phyloP scores from a whole-genome alignment of 305 asterid genomes.

The Lippia alba region DNA sequence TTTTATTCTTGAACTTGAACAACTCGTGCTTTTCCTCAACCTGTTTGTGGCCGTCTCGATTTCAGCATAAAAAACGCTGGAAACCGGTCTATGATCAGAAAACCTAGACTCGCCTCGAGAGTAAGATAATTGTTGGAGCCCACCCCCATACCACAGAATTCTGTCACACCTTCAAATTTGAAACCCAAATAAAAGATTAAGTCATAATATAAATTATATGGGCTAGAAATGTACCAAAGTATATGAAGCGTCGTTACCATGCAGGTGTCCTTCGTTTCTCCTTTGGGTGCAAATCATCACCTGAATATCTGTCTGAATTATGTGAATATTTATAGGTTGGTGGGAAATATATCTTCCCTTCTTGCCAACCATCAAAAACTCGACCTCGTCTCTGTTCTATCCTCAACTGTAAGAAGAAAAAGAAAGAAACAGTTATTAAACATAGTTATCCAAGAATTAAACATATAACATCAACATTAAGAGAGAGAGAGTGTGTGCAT shows the following conservation, averaged over 20 bases:
- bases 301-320: conserved; percentile 92
- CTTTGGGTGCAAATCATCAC: conserved; percentile 91
- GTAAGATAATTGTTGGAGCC: conserved; percentile 87
- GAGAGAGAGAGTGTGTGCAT: not conserved
- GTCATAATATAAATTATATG: too few relatives aligned
- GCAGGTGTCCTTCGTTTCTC: conserved; percentile 96
- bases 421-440: not conserved
- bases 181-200: not conserved
- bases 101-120: conserved; percentile 86
- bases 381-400: conserved; percentile 89
- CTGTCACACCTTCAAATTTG: conserved; percentile 79
- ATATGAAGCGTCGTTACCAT: conserved; percentile 55
- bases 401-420: conserved; percentile 56
- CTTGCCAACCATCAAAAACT: conserved; percentile 91
- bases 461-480: not conserved
- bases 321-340: conserved; percentile 92
- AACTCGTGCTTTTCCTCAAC: conserved; percentile 81
- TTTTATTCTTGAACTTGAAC: conserved; percentile 82
- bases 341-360: conserved; percentile 94
- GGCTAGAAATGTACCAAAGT: not conserved
- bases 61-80: conserved; percentile 88
- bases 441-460: conserved; percentile 2
- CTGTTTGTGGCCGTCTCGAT: conserved; percentile 71
- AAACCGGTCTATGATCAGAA: conserved; percentile 94
- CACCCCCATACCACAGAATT: conserved; percentile 82